Conservation (phyloP, 2,329 filamentous ascomycete genomes). For the Trichophyton simii region DNA sequence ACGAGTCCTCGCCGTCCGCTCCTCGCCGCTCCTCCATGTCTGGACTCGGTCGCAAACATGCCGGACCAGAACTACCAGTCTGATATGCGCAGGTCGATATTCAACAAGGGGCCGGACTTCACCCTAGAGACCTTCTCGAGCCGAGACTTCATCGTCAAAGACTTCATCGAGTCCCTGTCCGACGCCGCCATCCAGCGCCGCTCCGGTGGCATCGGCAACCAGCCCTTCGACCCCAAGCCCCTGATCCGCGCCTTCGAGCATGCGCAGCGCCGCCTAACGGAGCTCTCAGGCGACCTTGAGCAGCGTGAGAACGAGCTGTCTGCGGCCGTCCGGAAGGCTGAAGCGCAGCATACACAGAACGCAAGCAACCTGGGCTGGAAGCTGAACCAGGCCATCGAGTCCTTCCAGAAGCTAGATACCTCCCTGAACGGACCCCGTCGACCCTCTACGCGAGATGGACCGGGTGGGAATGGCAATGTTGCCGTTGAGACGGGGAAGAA, state of each 20-base stretch:
- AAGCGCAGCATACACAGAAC: conserved; percentile 83
- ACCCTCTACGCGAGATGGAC: conserved; percentile 16
- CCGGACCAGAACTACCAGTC: conserved; percentile 21
- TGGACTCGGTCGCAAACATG: conserved; percentile 20
- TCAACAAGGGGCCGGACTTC: conserved; percentile 69
- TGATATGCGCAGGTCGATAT: conserved; percentile 45
- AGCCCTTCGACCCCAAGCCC: conserved; percentile 85
- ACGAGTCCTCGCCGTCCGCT: not conserved
- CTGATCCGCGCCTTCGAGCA: conserved; percentile 88
- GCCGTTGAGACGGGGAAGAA: conserved; percentile 91
- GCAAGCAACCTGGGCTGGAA: conserved; percentile 77
- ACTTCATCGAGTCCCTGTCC: conserved; percentile 89
- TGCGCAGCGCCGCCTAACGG: conserved; percentile 41
- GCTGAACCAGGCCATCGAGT: conserved; percentile 80
- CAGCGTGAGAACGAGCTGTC: conserved; percentile 81
- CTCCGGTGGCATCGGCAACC: conserved; percentile 45
- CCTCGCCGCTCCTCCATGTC: conserved; percentile 8
- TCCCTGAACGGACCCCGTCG: conserved; percentile 48
- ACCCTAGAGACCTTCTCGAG: conserved; percentile 76
- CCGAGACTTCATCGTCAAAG: conserved; percentile 93
- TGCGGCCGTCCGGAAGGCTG: conserved; percentile 78
- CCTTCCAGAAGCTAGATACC: conserved; percentile 80
- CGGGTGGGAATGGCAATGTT: conserved; percentile 59
- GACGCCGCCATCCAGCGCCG: conserved; percentile 65
- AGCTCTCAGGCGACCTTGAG: conserved; percentile 64